Conservation (phyloP, 371 early-diverging fungal genomes). For the Mortierella sp. region DNA sequence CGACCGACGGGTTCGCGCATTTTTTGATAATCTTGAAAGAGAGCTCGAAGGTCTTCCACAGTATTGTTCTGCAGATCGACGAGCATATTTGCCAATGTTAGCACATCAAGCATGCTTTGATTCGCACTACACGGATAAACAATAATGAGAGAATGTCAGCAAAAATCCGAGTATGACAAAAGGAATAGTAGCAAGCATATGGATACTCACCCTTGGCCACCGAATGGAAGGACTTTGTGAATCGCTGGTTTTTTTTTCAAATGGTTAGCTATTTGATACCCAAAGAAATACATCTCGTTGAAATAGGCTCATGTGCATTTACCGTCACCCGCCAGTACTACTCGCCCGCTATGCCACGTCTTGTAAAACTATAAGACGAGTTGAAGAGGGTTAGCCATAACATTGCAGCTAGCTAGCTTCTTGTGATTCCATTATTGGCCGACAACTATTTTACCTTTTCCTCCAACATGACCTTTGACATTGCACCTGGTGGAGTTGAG, state of each 20-base stretch:
- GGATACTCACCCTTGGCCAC: slow-evolving; percentile 31
- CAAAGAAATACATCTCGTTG: background rate
- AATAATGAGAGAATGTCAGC: no score
- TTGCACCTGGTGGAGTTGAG: slow-evolving; percentile 21
- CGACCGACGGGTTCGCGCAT: slow-evolving; percentile 20
- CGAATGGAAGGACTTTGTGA: slow-evolving; percentile 34
- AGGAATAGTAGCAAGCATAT: no score
- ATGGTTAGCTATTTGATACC: no score
- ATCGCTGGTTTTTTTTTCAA: slow-evolving; percentile 9
- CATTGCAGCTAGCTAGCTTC: background rate
- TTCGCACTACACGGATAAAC: slow-evolving; percentile 15
- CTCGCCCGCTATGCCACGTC: slow-evolving; percentile 30
- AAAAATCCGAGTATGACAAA: background rate
- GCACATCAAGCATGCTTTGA: slow-evolving; percentile 22
- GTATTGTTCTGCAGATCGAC: slow-evolving; percentile 24
- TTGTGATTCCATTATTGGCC: background rate
- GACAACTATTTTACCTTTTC: slow-evolving; percentile 20
- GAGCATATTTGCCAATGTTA: slow-evolving; percentile 20
- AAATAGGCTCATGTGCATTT: background rate
- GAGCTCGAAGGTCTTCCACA: slow-evolving; percentile 21
- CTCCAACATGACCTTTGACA: slow-evolving; percentile 46
- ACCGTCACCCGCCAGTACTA: slow-evolving; percentile 33
- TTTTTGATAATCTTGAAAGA: slow-evolving; percentile 29
- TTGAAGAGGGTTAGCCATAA: background rate
- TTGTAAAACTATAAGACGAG: slow-evolving; percentile 17